phyloP scores from a whole-genome alignment of 129 eudicot genomes.

The Tanacetum coccineum region DNA sequence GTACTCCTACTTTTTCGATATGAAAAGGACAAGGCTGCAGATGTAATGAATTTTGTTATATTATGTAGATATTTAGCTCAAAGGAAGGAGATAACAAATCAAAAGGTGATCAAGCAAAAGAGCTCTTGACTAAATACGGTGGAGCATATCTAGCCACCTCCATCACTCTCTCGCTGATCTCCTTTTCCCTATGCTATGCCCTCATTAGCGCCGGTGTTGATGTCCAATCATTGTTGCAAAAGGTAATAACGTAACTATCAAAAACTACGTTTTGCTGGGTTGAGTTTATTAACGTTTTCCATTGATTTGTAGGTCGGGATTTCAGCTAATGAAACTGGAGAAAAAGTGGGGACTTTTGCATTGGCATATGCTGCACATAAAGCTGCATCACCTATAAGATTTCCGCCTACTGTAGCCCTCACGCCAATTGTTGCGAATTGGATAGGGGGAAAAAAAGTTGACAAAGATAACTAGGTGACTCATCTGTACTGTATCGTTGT shows the following conservation, averaged over 20 bases:
- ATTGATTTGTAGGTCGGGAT: slow-evolving; percentile 73
- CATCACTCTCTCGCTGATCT: slow-evolving; percentile 92
- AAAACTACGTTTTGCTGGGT: too few relatives aligned
- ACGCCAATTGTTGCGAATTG: slow-evolving; percentile 95
- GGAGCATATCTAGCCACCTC: slow-evolving; percentile 98
- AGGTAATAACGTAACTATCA: slow-evolving; percentile 36
- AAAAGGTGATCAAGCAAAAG: slow-evolving; percentile 88
- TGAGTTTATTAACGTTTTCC: too few relatives aligned
- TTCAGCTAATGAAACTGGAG: slow-evolving; percentile 67
- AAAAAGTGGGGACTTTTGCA: slow-evolving; percentile 97
- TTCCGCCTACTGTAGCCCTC: slow-evolving; percentile 96
- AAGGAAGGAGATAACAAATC: slow-evolving; percentile 61
- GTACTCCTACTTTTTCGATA: background rate
- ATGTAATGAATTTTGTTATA: background rate
- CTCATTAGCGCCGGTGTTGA: slow-evolving; percentile 90
- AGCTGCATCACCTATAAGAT: slow-evolving; percentile 97
- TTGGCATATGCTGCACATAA: slow-evolving; percentile 99
- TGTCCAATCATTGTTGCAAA: slow-evolving; percentile 72
- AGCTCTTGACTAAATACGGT: slow-evolving; percentile 86
- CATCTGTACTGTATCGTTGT: background rate
- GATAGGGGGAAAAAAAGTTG: slow-evolving; percentile 81
- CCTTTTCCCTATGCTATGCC: slow-evolving; percentile 78
- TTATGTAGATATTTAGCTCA: slow-evolving; percentile 72
- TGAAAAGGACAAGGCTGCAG: background rate
- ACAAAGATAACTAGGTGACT: slow-evolving; percentile 40